Conservation (phyloP, 2,329 filamentous ascomycete genomes). For the Claviceps monticola region DNA sequence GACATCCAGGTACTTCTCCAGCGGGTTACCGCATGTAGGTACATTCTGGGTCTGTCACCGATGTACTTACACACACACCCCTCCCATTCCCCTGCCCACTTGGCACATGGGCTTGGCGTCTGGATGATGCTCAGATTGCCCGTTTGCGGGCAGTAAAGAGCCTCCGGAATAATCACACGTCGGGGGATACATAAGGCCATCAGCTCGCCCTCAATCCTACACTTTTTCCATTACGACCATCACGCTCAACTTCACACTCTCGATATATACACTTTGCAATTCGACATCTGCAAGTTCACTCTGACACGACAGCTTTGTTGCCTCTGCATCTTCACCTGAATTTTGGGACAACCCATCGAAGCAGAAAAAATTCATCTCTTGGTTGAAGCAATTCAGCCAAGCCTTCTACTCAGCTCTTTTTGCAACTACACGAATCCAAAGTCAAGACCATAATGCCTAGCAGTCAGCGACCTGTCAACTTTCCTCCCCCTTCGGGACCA, state of each 20-base stretch:
- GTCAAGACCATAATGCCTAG: slow-evolving; percentile 28
- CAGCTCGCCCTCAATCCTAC: slow-evolving; percentile 12
- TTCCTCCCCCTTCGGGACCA: slow-evolving; percentile 53
- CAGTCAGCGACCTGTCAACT: slow-evolving; percentile 48
- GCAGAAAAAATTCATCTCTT: not conserved
- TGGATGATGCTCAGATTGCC: slow-evolving; percentile 16
- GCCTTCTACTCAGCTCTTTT: too few relatives aligned
- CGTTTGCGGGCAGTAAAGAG: slow-evolving; percentile 7
- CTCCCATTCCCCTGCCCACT: not conserved
- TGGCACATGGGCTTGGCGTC: slow-evolving; percentile 1
- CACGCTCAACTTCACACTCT: not conserved
- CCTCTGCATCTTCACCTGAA: too few relatives aligned
- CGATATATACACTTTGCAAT: not conserved
- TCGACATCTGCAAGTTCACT: too few relatives aligned
- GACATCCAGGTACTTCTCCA: slow-evolving; percentile 6
- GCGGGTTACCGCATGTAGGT: not conserved
- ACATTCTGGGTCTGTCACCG: too few relatives aligned
- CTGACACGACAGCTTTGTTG: too few relatives aligned
- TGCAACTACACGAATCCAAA: too few relatives aligned
- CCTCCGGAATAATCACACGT: not conserved
- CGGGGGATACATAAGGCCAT: slow-evolving; percentile 18
- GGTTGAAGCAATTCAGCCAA: not conserved
- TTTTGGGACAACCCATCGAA: not conserved
- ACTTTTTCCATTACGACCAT: not conserved
- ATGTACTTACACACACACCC: not conserved